A percentile compares a stretch with the other conserved stretches of the same genome.
Evolutionary conservation across 352 stramenopile species (phyloP).

Genomic region (Phytopythium vexans): DNA sequence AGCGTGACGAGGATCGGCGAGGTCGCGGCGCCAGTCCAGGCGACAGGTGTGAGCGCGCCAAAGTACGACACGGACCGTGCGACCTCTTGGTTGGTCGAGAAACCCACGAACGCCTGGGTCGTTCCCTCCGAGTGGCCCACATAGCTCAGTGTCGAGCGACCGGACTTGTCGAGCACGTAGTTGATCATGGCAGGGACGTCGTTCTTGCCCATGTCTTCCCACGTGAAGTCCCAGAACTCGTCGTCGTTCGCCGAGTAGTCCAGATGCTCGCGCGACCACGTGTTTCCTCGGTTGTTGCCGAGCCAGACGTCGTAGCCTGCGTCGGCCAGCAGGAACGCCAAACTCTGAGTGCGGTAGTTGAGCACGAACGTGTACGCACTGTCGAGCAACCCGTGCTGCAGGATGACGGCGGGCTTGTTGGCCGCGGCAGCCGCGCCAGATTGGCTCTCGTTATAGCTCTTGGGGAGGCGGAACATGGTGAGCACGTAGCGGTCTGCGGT

Average conservation of each 20-base stretch:
- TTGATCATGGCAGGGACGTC: conserved; percentile 49
- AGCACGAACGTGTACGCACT: conserved; percentile 47
- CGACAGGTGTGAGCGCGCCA: conserved; percentile 38
- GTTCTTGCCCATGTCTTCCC: conserved; percentile 49
- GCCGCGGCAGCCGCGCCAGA: conserved; percentile 4
- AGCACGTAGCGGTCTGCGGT: conserved; percentile 52
- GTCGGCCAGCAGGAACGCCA: conserved; percentile 49
- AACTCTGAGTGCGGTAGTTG: conserved; percentile 51
- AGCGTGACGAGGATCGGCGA: conserved; percentile 23
- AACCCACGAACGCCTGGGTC: conserved; percentile 47
- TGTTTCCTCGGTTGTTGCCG: conserved; percentile 59
- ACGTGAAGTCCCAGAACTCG: conserved; percentile 54
- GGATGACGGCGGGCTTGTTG: conserved; percentile 37
- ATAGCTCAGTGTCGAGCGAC: conserved; percentile 32
- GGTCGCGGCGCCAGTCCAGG: conserved; percentile 23
- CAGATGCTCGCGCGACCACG: conserved; percentile 46
- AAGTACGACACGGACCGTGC: conserved; percentile 48
- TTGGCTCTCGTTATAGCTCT: conserved; percentile 35
- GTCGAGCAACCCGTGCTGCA: conserved; percentile 52
- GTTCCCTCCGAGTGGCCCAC: conserved; percentile 51
- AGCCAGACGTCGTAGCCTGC: conserved; percentile 61
- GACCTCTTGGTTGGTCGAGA: conserved; percentile 45
- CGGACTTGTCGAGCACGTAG: conserved; percentile 24
- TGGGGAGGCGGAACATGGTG: conserved; percentile 47
- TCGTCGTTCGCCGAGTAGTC: conserved; percentile 31